Conservation (phyloP, 305 asterid genomes). For the Rubia peregrina region DNA sequence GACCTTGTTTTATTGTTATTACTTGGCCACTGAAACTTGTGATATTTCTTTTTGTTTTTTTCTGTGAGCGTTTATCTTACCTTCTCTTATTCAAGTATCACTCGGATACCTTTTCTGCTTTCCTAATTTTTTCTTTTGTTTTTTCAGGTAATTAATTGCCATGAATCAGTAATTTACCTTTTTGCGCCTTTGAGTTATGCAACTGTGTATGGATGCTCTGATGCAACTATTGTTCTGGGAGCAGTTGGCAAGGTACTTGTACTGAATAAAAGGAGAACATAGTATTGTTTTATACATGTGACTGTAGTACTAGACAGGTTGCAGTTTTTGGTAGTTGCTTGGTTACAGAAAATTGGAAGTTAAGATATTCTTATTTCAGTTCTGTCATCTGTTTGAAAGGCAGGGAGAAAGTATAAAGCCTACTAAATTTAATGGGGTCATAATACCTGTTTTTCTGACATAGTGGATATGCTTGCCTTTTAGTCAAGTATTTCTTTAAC, state of each 20-base stretch:
- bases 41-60: neutral
- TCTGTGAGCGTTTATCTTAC: neutral
- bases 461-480: neutral
- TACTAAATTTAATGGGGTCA: neutral
- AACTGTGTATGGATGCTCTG: conserved; percentile 95
- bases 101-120: neutral
- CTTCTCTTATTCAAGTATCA: neutral
- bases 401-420: neutral
- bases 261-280: neutral
- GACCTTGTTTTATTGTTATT: neutral
- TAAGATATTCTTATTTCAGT: neutral
- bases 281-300: neutral
- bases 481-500: neutral
- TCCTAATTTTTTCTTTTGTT: conserved; percentile 14
- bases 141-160: conserved; percentile 88
- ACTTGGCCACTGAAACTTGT: neutral
- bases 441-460: neutral
- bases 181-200: conserved; percentile 91
- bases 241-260: conserved; percentile 94
- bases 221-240: conserved; percentile 93
- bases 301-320: neutral
- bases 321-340: neutral
- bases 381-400: neutral
- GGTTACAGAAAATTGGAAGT: neutral
- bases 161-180: conserved; percentile 88